Base-by-base conservation (phyloP, 306 rosid genomes). In the Leucaena leucocephala region DNA sequence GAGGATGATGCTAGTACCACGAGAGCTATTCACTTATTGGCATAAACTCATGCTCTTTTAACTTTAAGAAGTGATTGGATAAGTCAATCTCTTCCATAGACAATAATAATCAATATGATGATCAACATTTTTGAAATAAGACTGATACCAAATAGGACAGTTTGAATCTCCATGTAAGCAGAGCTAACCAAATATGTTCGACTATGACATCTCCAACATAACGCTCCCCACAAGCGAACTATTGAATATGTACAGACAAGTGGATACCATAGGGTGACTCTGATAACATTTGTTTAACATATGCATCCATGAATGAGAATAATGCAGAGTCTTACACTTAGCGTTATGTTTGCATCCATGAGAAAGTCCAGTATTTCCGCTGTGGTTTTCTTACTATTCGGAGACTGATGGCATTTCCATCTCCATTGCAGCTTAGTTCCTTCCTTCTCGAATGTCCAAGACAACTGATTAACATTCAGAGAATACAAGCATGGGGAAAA, bases 401-500 rank as follows among this genome's bases (percentile, higher is more conserved):
- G 80, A n/a, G 96, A 83, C 8, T 72, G 91, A 80, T 83, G 75
- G 84, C 95, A 91, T 79, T 91, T 91, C 99, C 96, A 92, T 81
- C 99, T 85, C 98, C 98, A 93, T 44, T 90, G 88, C 36, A 92
- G 85, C 48, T 87, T 91, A 40, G 93, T 89, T 74, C 93, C 94
- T 91, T 84, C 97, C 82, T 90, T 95, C 81, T 91, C 90, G 85
- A 93, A 95, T 6, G 96, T 90, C 99, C 98, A 95, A 0, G 93
- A 91, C 84, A 93, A 87, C 96, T 95, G 82, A 75, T 62, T 77
- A 46, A 81, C 75, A 76, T 59, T 78, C 67, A 75, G n/a, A 36
- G 14, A 62, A 73, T 21, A 65, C 7, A 16, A n/a, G 48, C 34
- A 45, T 14, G 11, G 75, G 50, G 27, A 27, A n/a, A 39, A 78